Percentiles rank a stretch among this genome's conserved stretches.
These are phyloP conservation scores for Sextonia rubra DNA, from an alignment of 164 flowering plant species.

Conservation along the genomic window DNA sequence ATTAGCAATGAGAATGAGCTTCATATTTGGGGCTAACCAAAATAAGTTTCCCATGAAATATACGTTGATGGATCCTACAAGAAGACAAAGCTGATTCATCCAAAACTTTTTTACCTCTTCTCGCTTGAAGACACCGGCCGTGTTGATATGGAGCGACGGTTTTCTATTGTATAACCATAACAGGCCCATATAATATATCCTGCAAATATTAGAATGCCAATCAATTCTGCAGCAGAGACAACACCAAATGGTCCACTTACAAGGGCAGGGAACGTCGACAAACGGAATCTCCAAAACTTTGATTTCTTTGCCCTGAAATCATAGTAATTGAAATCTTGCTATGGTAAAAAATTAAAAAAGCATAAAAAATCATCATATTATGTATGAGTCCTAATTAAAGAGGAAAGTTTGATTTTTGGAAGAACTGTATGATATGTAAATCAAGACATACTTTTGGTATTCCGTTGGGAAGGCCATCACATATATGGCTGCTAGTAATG, in stretches of 20 bases:
- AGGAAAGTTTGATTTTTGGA: not conserved
- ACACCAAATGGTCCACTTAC: slow-evolving; percentile 94
- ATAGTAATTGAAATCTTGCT: not conserved
- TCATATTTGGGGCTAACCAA: not conserved
- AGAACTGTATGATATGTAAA: not conserved
- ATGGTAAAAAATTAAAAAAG: not conserved
- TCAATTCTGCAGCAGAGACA: slow-evolving; percentile 81
- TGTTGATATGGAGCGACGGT: slow-evolving; percentile 15
- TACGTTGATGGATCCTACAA: too few relatives aligned
- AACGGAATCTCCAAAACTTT: slow-evolving; percentile 44
- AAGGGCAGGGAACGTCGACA: slow-evolving; percentile 84
- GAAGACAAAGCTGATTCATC: slow-evolving; percentile 1
- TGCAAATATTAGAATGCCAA: slow-evolving; percentile 56
- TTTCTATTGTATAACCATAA: slow-evolving; percentile 31
- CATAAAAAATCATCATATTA: not conserved
- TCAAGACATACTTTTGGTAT: slow-evolving; percentile 6
- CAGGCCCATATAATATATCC: slow-evolving; percentile 57
- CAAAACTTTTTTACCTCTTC: slow-evolving; percentile 24
- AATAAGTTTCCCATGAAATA: too few relatives aligned
- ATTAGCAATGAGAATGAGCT: too few relatives aligned
- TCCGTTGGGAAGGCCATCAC: slow-evolving; percentile 40
- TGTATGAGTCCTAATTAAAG: not conserved
- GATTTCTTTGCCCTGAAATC: slow-evolving; percentile 34
- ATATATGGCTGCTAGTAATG: slow-evolving; percentile 44
- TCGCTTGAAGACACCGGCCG: slow-evolving; percentile 11